Base-by-base conservation (phyloP, 1,139 yeast species). In the Sugiyamaella neomexicana region DNA sequence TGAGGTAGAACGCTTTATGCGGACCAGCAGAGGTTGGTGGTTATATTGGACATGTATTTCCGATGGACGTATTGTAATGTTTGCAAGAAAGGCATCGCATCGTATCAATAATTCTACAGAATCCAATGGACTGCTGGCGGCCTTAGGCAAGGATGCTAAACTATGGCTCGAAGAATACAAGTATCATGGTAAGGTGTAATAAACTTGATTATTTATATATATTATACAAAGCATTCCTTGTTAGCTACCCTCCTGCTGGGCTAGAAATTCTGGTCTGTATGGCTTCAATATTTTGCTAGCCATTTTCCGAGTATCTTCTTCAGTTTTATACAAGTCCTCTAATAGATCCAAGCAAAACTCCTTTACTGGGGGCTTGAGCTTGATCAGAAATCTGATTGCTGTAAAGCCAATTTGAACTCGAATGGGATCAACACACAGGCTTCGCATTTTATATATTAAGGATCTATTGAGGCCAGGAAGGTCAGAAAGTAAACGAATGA, bases 331-430 rank as follows among this genome's bases (percentile, higher is more conserved):
- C 62, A 91, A 71, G 23, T 82, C 83, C 56, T 77, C 76, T 49
- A 90, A 74, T 7, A 90, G 76, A n/a, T 77, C 80, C 37, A 89
- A 69, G 65, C 96, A 88, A 23, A 77, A 77, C 1, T 74, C 73
- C 59, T 85, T 81, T 29, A 83, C 82, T 1, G 99, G 98, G 0
- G 97, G 97, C 61, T 97, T 79, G 67, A 89, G 87, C 91, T 89
- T 87, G 56, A 90, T 81, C 61, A 95, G 73, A 66, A 86, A 91
- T 60, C 87, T 88, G 54, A 90, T 72, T 1, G 95, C 82, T 60
- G 88, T 56, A 50, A 88, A 84, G 1, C 98, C 99, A 20, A 93
- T 75, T 54, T 83, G 79, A 34, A 83, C 77, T 68, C 98, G 79
- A 34, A 82, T 85, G 0, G 99, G 98, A 68, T 95, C 99, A 53